These are phyloP conservation scores for Cyberlindnera meyerae DNA, from an alignment of 805 yeast genomes.

Conservation along the genomic window DNA sequence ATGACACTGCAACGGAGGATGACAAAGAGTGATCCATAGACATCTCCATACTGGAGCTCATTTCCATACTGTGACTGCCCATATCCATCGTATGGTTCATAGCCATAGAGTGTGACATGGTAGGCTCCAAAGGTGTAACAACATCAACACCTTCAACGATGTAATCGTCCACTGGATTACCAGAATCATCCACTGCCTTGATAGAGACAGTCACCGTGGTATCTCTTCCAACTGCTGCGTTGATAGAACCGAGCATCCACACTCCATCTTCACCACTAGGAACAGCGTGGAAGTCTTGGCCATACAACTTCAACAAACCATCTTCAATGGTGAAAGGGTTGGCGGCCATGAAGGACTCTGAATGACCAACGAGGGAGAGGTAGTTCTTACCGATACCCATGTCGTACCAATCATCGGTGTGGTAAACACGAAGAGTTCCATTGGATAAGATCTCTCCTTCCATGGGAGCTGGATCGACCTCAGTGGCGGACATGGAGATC, in stretches of 20 bases:
- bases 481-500: constrained; percentile 5
- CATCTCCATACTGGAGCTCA: too few species aligned
- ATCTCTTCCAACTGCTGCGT: constrained; percentile 16
- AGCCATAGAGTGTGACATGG: too few species aligned
- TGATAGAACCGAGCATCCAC: constrained; percentile 17
- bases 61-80: too few species aligned
- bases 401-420: neutral
- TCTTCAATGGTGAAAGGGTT: constrained; percentile 14
- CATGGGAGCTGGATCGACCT: too few species aligned
- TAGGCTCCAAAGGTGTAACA: too few species aligned
- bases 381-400: constrained; percentile 19
- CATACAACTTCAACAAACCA: constrained; percentile 15
- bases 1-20: too few species aligned
- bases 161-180: constrained; percentile 3
- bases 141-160: neutral
- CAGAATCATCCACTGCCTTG: constrained; percentile 7
- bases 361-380: constrained; percentile 9
- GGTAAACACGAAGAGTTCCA: constrained; percentile 10
- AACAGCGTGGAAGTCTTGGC: constrained; percentile 19
- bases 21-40: too few species aligned
- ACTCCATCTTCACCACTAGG: constrained; percentile 15
- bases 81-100: too few species aligned
- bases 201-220: constrained; percentile 8
- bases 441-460: constrained; percentile 3
- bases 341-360: constrained; percentile 8